Evolutionary conservation across 2,329 filamentous ascomycete genomes (phyloP).

Genomic region (Annulohypoxylon truncatum): DNA sequence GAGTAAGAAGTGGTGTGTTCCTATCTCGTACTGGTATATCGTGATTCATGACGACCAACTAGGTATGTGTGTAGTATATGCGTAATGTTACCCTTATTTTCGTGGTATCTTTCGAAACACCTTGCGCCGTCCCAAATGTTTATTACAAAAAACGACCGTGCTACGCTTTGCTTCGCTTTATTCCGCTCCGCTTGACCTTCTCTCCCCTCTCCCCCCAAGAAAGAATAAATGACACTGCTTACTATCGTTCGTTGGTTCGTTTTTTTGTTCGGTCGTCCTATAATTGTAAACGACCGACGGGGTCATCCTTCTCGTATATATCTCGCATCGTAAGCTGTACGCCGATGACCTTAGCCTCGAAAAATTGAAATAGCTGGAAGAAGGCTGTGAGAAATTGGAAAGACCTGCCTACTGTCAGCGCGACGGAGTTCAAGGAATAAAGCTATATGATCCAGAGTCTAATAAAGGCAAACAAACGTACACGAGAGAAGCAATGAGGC

Average conservation of each 20-base stretch:
- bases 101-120: conserved; percentile 32
- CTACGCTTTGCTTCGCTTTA: background rate
- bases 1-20: conserved; percentile 26
- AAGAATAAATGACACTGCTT: conserved; percentile 23
- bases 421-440: no score
- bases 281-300: conserved; percentile 41
- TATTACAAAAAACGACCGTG: conserved; percentile 39
- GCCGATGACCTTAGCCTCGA: conserved; percentile 47
- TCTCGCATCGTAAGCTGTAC: conserved; percentile 45
- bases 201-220: background rate
- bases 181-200: background rate
- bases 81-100: conserved; percentile 30
- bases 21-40: conserved; percentile 40
- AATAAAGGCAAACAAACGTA: conserved; percentile 33
- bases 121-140: conserved; percentile 29
- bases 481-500: conserved; percentile 45
- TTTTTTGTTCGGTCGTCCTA: conserved; percentile 18
- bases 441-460: background rate
- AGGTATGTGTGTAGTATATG: conserved; percentile 25
- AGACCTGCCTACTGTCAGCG: conserved; percentile 28
- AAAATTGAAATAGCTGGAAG: conserved; percentile 46
- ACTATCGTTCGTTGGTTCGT: no score
- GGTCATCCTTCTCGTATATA: conserved; percentile 45
- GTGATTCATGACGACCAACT: conserved; percentile 23
- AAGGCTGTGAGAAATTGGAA: conserved; percentile 44